These are phyloP conservation scores for Galeopsis tetrahit DNA, from an alignment of 257 asterid genomes.

Conservation along the genomic window DNA sequence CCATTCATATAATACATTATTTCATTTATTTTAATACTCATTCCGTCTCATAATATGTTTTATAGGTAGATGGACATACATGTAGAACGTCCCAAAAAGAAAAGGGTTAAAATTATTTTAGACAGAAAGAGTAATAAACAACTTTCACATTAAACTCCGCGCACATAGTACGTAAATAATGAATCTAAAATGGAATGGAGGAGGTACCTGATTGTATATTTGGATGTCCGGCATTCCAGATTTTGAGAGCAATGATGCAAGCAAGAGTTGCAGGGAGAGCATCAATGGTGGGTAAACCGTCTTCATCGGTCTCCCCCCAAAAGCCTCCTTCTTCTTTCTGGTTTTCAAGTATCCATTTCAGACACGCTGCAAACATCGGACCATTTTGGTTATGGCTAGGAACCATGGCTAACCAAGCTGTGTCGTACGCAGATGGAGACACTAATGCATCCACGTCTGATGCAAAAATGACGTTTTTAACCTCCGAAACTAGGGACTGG, in stretches of 20 bases:
- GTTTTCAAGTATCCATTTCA: slow-evolving; percentile 55
- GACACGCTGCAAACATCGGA: slow-evolving; percentile 53
- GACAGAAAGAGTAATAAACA: too few relatives aligned
- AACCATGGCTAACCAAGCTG: slow-evolving; percentile 71
- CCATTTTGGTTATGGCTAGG: slow-evolving; percentile 30
- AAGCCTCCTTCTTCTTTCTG: slow-evolving; percentile 50
- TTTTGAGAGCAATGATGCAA: slow-evolving; percentile 54
- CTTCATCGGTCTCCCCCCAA: slow-evolving; percentile 53
- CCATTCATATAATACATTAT: too few relatives aligned
- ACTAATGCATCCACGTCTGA: slow-evolving; percentile 15
- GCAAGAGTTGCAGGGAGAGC: slow-evolving; percentile 59
- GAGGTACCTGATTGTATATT: slow-evolving; percentile 43
- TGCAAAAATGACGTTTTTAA: slow-evolving; percentile 43
- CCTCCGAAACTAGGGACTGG: slow-evolving; percentile 40
- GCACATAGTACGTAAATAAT: too few relatives aligned
- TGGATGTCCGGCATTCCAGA: slow-evolving; percentile 46
- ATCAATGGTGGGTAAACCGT: slow-evolving; percentile 47
- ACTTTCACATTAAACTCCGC: too few relatives aligned
- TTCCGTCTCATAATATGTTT: too few relatives aligned
- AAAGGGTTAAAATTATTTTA: too few relatives aligned
- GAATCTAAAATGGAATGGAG: too few relatives aligned
- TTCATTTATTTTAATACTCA: too few relatives aligned
- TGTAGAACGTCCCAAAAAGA: too few relatives aligned
- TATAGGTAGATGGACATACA: too few relatives aligned
- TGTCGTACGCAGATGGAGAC: slow-evolving; percentile 57